Conservation (phyloP, 208 protist genomes). For the Leishmania turanica region DNA sequence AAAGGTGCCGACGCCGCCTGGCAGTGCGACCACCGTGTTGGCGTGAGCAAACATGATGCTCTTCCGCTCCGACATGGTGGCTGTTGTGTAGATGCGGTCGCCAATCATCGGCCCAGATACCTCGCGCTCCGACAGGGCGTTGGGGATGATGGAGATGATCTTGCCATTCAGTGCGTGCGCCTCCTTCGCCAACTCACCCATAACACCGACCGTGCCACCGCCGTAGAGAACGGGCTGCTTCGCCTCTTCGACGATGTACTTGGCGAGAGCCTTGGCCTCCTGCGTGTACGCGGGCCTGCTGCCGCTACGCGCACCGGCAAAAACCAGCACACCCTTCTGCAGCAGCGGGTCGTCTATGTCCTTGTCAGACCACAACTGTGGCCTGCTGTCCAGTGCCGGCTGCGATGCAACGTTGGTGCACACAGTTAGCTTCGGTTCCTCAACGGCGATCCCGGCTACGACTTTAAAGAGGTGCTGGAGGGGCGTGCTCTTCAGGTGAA, state of each 20-base stretch:
- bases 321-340: constrained; percentile 74
- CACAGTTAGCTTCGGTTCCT: constrained; percentile 25
- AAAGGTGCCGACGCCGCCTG: constrained; percentile 82
- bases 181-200: constrained; percentile 65
- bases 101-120: constrained; percentile 57
- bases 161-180: constrained; percentile 34
- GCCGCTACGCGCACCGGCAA: constrained; percentile 61
- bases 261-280: constrained; percentile 51
- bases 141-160: constrained; percentile 71
- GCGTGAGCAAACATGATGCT: constrained; percentile 82
- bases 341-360: constrained; percentile 29
- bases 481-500: constrained; percentile 50
- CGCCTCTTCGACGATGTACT: constrained; percentile 39
- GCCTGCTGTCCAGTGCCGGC: constrained; percentile 13
- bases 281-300: constrained; percentile 40
- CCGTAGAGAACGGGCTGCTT: constrained; percentile 73
- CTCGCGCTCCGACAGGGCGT: constrained; percentile 55
- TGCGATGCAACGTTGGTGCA: constrained; percentile 20
- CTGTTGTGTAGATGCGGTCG: constrained; percentile 58
- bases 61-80: constrained; percentile 87
- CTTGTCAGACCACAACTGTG: constrained; percentile 24
- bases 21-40: constrained; percentile 71
- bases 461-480: constrained; percentile 37
- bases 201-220: constrained; percentile 77
- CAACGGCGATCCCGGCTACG: constrained; percentile 34